Percentiles rank a stretch among this genome's conserved stretches.
Conservation (phyloP, 768 basidiomycete genomes). For the Candolleomyces eurysporus region DNA sequence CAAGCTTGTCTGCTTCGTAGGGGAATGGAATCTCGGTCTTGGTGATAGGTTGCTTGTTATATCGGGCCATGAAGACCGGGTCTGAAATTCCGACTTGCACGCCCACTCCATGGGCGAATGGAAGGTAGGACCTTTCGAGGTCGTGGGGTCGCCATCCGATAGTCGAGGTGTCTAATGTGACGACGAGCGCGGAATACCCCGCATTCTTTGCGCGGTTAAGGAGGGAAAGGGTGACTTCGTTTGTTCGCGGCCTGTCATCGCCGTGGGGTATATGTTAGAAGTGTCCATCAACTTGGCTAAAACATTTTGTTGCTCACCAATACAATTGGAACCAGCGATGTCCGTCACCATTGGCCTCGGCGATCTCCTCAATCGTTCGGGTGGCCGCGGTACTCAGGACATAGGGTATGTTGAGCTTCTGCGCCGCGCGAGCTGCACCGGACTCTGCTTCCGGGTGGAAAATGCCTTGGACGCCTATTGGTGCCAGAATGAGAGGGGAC, state of each 20-base stretch:
- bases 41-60: constrained; percentile 42
- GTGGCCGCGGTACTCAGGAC: constrained; percentile 75
- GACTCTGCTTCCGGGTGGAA: constrained; percentile 71
- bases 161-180: constrained; percentile 74
- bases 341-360: constrained; percentile 63
- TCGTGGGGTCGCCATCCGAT: constrained; percentile 81
- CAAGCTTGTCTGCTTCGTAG: constrained; percentile 49
- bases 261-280: not conserved
- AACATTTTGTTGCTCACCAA: constrained; percentile 44
- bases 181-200: constrained; percentile 70
- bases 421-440: constrained; percentile 65
- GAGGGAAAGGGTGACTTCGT: constrained; percentile 63
- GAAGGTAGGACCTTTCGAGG: constrained; percentile 60
- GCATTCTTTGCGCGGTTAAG: constrained; percentile 62
- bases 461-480: constrained; percentile 79
- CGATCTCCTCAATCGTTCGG: constrained; percentile 77
- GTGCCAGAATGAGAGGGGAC: constrained; percentile 63
- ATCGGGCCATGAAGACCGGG: constrained; percentile 72
- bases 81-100: constrained; percentile 68
- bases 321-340: constrained; percentile 83
- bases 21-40: constrained; percentile 50
- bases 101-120: constrained; percentile 65
- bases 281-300: not conserved
- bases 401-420: constrained; percentile 60
- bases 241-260: constrained; percentile 51